These are phyloP conservation scores for Pascua guehoae DNA, from an alignment of 1,284 basidiomycete species.

Conservation along the genomic window DNA sequence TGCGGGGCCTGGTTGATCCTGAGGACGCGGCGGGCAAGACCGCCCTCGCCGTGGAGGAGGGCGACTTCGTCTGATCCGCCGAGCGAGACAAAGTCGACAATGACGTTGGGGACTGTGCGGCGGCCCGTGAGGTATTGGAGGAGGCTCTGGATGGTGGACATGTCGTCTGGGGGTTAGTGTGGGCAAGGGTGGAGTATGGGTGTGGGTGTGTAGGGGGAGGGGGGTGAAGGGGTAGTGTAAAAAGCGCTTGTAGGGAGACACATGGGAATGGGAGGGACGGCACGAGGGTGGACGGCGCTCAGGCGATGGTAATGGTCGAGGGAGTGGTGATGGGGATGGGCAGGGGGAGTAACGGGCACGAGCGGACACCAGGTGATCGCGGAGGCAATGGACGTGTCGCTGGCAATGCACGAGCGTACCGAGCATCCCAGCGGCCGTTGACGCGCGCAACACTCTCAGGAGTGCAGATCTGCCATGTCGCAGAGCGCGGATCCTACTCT, in stretches of 20 bases:
- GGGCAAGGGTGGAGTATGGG: not conserved
- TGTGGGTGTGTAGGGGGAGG: not conserved
- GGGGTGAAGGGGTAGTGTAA: too few relatives aligned
- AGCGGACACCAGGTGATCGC: too few relatives aligned
- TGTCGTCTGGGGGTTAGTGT: constrained; percentile 34
- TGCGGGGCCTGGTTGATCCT: not conserved
- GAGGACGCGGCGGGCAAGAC: constrained; percentile 18
- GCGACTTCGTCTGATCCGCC: constrained; percentile 49
- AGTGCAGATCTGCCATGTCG: too few relatives aligned
- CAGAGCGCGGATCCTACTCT: too few relatives aligned
- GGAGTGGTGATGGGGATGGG: too few relatives aligned
- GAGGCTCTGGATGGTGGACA: constrained; percentile 35
- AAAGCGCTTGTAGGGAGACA: not conserved
- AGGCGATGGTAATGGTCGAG: too few relatives aligned
- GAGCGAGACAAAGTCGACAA: constrained; percentile 43
- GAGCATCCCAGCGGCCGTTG: too few relatives aligned
- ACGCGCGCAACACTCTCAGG: too few relatives aligned
- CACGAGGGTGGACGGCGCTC: not conserved
- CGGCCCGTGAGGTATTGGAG: constrained; percentile 43
- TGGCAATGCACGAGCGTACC: too few relatives aligned
- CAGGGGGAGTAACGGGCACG: too few relatives aligned
- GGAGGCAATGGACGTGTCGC: too few relatives aligned
- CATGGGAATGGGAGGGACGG: not conserved
- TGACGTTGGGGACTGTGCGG: constrained; percentile 49
- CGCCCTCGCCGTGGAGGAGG: constrained; percentile 45